Evolutionary conservation across 257 asterid species (phyloP), one percentile per base, ranked within the genome.

Genomic region (Jasminum sambac): DNA sequence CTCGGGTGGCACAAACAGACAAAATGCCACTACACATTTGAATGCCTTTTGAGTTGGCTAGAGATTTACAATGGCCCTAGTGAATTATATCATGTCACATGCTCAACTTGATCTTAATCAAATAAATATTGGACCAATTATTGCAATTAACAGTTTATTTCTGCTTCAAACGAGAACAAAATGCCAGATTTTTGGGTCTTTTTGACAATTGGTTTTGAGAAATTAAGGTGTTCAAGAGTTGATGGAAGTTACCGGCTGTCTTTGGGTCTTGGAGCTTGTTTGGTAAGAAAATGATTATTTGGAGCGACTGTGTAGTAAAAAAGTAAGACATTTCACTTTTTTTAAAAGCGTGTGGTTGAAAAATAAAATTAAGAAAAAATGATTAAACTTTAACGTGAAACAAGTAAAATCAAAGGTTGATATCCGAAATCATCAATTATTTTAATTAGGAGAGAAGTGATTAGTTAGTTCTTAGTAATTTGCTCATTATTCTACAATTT

Each of bases 11-110:
- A 64, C 73, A 77, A 84, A 79, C 74, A 77, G 91, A 82, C 89
- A 84, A 86, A 74, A 71, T 79, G 88, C 89, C 89, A 84, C 88
- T 77, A 83, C 85, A 78, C 67, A 67, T 76, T 36, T 55, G 77
- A 72, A 78, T 79, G 79, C 73, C 80, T 71, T 75, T 73, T 83
- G 69, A 78, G 83, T 78, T 74, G 79, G 80, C 82, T 57, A 65
- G 82, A 69, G 68, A 66, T 50, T 40, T 73, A 34, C 70, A 79
- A 70, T 68, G 82, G 84, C 72, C 83, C 85, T 77, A 72, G 64
- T 70, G 41, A 70, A 71, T 79, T 76, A 71, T 69, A 71, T 69
- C 61, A 60, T 10, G 17, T 83, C 84, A 85, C 88, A 81, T 85
- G 84, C 77, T 72, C 84, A 69, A 77, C 70, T 75, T 75, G 84